Evolutionary conservation across 305 asterid species (phyloP).

Genomic region (Rubia occidens): DNA sequence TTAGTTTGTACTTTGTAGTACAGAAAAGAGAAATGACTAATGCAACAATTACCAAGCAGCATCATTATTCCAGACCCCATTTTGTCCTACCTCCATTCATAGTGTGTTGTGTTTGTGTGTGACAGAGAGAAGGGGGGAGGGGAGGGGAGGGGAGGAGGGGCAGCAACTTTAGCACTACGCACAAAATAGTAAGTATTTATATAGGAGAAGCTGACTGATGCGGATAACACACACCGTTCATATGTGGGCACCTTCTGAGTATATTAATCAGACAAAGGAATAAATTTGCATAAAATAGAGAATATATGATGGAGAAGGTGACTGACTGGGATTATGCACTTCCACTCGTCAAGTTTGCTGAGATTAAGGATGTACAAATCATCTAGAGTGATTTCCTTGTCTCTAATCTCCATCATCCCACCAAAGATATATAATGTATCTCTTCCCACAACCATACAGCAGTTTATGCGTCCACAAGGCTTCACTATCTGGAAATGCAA

Average conservation of each 20-base stretch:
- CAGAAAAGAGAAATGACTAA: background rate
- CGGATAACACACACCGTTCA: background rate
- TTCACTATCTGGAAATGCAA: slow-evolving; percentile 54
- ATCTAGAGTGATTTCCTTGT: slow-evolving; percentile 81
- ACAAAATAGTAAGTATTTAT: too few species aligned
- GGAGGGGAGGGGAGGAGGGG: too few species aligned
- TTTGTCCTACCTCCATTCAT: background rate
- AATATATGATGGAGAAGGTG: slow-evolving; percentile 10
- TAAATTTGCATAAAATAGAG: slow-evolving; percentile 6
- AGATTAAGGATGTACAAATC: slow-evolving; percentile 83
- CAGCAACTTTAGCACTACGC: too few species aligned
- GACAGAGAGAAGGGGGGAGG: too few species aligned
- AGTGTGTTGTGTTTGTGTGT: background rate
- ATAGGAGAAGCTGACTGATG: too few species aligned
- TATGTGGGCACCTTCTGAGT: background rate
- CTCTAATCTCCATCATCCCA: slow-evolving; percentile 93
- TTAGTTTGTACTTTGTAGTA: background rate
- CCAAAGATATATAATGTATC: slow-evolving; percentile 82
- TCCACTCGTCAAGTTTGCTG: slow-evolving; percentile 94
- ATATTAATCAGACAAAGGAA: background rate
- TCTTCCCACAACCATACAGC: slow-evolving; percentile 76
- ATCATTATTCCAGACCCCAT: background rate
- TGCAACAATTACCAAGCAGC: too few species aligned
- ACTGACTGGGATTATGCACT: slow-evolving; percentile 75
- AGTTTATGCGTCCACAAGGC: slow-evolving; percentile 93